These are phyloP conservation scores for Elsinoe necatrix DNA, from an alignment of 2,329 filamentous ascomycete genomes.

Conservation along the genomic window DNA sequence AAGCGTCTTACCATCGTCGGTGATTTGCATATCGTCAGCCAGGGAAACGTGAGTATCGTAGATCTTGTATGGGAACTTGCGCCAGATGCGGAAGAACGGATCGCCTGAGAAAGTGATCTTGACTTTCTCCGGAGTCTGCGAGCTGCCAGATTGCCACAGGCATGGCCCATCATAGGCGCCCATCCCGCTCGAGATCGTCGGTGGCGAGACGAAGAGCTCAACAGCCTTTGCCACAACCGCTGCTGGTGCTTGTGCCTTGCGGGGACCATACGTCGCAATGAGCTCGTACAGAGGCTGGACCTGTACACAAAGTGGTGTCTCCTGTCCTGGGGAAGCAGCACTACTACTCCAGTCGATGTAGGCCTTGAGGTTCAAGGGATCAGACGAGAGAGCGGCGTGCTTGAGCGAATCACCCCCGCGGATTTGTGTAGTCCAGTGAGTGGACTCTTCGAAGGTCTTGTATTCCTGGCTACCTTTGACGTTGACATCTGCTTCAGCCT, in stretches of 20 bases:
- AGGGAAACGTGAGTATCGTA: not conserved
- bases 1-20: not conserved
- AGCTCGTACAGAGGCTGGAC: not conserved
- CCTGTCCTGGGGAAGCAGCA: not conserved
- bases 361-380: not conserved
- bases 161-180: not conserved
- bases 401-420: not conserved
- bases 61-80: not conserved
- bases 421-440: not conserved
- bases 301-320: not conserved
- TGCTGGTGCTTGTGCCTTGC: not conserved
- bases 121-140: not conserved
- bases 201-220: not conserved
- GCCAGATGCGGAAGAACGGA: not conserved
- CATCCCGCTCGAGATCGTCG: not conserved
- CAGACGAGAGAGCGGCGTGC: not conserved
- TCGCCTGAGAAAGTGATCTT: not conserved
- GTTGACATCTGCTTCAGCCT: not conserved
- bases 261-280: not conserved
- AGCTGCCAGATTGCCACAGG: not conserved
- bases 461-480: not conserved
- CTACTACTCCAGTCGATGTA: not conserved
- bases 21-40: not conserved
- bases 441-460: not conserved
- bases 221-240: not conserved